Base-by-base conservation (phyloP, 1,284 basidiomycete genomes). In the Malassezia brasiliensis region DNA sequence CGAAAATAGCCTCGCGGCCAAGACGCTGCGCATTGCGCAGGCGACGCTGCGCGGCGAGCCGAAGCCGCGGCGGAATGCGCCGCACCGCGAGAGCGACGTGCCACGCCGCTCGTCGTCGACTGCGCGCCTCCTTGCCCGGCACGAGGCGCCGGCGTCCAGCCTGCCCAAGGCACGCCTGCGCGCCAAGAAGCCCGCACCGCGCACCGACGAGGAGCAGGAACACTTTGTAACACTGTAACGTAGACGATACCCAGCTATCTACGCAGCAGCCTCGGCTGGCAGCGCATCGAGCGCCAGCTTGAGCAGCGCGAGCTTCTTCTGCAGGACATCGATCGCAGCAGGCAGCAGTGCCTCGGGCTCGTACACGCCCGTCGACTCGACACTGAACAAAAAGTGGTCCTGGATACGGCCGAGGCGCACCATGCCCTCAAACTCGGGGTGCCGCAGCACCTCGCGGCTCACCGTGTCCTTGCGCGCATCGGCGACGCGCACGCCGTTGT, bases 381-480 rank as follows among this genome's bases (percentile, higher is more conserved):
- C 80, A 61, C 83, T 86, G 79, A 89, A 96, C 58, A 98, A 81
- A 76, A 96, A 98, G 77, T 87, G 87, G 78, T 98, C 91, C 50
- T 90, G 79, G 48, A 96, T 84, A 10, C 94, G 80, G 46, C 85
- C 83, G 41, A 99, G 80, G 73, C 88, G 82, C 14, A 94, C 88
- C 56, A 81, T 83, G 47, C 83, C 89, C 49, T 85, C 82, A 65
- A 98, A 96, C 74, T 98, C 91, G 1, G 85, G 83, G 76, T 96
- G 87, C 56, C 93, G 81, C 44, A 96, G 79, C 1, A 93, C 91
- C 75, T 98, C 93, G 45, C 94, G 80, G 64, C 85, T 89, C 67
- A 99, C 88, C 1, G 85, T 89, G 75, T 99, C 94, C 58, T 84
- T 85, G 30, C 93, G 81, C 20, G 81, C 74, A 17, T 90, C 81